phyloP scores from a whole-genome alignment of 441 rosid species.

The Mallotus japonicus region DNA sequence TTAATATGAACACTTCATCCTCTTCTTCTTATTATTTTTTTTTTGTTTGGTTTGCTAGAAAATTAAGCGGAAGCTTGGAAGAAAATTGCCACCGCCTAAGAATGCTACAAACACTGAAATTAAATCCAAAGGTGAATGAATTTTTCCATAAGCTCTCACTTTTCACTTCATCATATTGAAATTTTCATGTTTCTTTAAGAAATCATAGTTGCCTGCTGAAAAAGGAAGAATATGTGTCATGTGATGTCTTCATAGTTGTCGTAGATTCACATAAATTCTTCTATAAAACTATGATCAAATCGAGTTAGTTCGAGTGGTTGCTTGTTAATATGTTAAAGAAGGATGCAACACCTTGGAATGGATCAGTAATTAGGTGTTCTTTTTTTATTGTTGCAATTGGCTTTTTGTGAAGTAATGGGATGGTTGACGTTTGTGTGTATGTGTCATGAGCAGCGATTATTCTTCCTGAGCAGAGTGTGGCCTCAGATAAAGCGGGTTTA shows the following conservation, averaged over 20 bases:
- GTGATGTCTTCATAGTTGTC: not conserved
- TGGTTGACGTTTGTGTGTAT: not conserved
- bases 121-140: slow-evolving; percentile 69
- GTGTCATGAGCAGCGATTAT: slow-evolving; percentile 55
- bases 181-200: too few relatives aligned
- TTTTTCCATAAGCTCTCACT: not conserved
- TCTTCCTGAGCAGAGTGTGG: slow-evolving; percentile 90
- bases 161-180: too few relatives aligned
- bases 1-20: too few relatives aligned
- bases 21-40: not conserved
- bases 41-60: slow-evolving; percentile 43
- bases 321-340: too few relatives aligned
- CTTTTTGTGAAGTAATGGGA: too few relatives aligned
- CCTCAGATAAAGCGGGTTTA: slow-evolving; percentile 66
- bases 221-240: not conserved
- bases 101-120: slow-evolving; percentile 87
- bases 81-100: slow-evolving; percentile 88
- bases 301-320: too few relatives aligned
- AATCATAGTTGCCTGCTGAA: too few relatives aligned
- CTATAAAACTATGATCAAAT: too few relatives aligned
- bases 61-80: slow-evolving; percentile 88
- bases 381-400: not conserved
- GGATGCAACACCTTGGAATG: too few relatives aligned
- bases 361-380: not conserved
- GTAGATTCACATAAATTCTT: not conserved